Conservation (phyloP, 805 yeast species). For the Yarrowia keelungensis region DNA sequence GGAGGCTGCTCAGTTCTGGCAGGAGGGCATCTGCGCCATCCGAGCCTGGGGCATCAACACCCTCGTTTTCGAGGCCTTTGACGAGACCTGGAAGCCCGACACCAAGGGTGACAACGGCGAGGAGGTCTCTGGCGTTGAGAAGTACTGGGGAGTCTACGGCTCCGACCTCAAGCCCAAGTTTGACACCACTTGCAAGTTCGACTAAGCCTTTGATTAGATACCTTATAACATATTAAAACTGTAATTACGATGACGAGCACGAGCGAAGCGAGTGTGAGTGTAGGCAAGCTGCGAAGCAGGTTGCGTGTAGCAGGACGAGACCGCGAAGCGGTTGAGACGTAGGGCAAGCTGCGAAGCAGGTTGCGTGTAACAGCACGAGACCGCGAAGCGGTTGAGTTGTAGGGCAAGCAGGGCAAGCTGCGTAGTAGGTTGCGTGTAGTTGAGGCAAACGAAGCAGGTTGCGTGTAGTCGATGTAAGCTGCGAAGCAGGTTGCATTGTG, state of each 20-base stretch:
- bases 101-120: conserved; percentile 63
- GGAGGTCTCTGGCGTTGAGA: conserved; percentile 78
- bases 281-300: no score
- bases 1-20: conserved; percentile 85
- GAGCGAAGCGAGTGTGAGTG: no score
- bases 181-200: conserved; percentile 45
- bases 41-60: conserved; percentile 97
- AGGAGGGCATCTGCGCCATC: conserved; percentile 87
- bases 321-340: no score
- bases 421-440: no score
- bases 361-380: no score
- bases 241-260: not conserved
- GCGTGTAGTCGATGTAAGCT: no score
- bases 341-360: no score
- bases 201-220: conserved; percentile 33
- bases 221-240: conserved; percentile 12
- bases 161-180: conserved; percentile 51
- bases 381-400: no score
- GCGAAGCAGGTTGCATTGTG: no score
- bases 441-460: no score
- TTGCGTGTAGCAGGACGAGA: no score
- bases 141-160: conserved; percentile 90
- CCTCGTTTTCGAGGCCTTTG: conserved; percentile 91
- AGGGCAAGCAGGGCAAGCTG: no score
- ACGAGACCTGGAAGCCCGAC: conserved; percentile 95